These are phyloP conservation scores for Harringtonia lauricola DNA, from an alignment of 2,329 filamentous ascomycete species.

Conservation along the genomic window DNA sequence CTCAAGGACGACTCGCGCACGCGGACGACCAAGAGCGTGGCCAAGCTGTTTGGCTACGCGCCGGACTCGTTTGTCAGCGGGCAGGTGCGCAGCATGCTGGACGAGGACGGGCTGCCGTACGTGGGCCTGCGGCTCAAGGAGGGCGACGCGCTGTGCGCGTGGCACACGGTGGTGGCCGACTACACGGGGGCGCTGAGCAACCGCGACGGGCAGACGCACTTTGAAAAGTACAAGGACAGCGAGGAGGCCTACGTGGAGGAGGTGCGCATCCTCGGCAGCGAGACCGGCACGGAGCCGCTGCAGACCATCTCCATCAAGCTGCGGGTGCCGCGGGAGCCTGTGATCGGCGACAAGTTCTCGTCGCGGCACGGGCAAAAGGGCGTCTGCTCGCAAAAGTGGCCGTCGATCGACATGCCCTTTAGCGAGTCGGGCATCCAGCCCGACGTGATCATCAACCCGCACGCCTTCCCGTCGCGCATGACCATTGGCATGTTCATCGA, in stretches of 20 bases:
- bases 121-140: conserved; percentile 68
- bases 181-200: conserved; percentile 71
- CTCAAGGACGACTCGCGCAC: conserved; percentile 68
- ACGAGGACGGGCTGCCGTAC: conserved; percentile 77
- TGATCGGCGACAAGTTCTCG: conserved; percentile 98
- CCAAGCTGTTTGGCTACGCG: conserved; percentile 84
- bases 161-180: conserved; percentile 77
- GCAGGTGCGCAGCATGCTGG: conserved; percentile 60
- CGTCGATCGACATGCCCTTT: conserved; percentile 87
- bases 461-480: conserved; percentile 99
- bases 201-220: conserved; percentile 73
- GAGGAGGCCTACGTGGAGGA: conserved; percentile 87
- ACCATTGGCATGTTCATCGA: conserved; percentile 99
- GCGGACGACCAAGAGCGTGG: conserved; percentile 56
- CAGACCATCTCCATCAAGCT: conserved; percentile 91
- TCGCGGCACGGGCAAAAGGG: conserved; percentile 98
- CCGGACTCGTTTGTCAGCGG: conserved; percentile 63
- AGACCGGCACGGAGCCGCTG: conserved; percentile 69
- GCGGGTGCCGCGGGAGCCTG: conserved; percentile 75
- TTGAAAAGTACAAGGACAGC: conserved; percentile 87
- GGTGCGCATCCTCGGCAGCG: conserved; percentile 79
- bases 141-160: conserved; percentile 79
- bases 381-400: conserved; percentile 95
- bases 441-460: conserved; percentile 97
- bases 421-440: conserved; percentile 93